Evolutionary conservation across 2,329 filamentous ascomycete genomes (phyloP).

Genomic region (Hymenoscyphus fraxineus): DNA sequence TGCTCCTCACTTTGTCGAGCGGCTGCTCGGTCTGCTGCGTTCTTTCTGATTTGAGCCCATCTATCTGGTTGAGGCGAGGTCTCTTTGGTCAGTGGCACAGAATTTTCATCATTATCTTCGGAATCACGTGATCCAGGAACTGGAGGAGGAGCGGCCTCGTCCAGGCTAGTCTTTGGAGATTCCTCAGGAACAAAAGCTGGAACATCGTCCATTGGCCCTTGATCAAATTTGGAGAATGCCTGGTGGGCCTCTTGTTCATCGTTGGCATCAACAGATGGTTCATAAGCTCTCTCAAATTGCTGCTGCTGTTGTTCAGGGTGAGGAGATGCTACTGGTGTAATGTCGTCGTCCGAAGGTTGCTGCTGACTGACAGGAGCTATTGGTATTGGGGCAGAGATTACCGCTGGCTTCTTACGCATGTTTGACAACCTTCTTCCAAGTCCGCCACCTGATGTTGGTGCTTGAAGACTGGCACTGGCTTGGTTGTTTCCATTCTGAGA

Average conservation of each 20-base stretch:
- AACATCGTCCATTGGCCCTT: slow-evolving; percentile 82
- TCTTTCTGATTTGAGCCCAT: slow-evolving; percentile 95
- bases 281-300: slow-evolving; percentile 40
- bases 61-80: slow-evolving; percentile 60
- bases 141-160: slow-evolving; percentile 38
- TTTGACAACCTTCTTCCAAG: slow-evolving; percentile 40
- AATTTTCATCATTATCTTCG: slow-evolving; percentile 37
- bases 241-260: slow-evolving; percentile 57
- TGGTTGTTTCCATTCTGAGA: slow-evolving; percentile 46
- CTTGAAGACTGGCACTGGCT: slow-evolving; percentile 27
- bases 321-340: slow-evolving; percentile 29
- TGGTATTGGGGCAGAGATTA: slow-evolving; percentile 21
- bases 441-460: slow-evolving; percentile 25
- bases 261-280: slow-evolving; percentile 50
- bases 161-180: slow-evolving; percentile 33
- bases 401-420: slow-evolving; percentile 37
- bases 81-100: slow-evolving; percentile 30
- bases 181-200: slow-evolving; percentile 70
- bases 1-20: slow-evolving; percentile 64
- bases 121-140: slow-evolving; percentile 18
- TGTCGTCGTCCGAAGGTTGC: slow-evolving; percentile 28
- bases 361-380: slow-evolving; percentile 24
- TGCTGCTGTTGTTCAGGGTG: slow-evolving; percentile 32
- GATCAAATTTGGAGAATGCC: slow-evolving; percentile 70
- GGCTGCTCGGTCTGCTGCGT: slow-evolving; percentile 77